Percentiles rank a stretch among this genome's conserved stretches.
phyloP scores from a whole-genome alignment of 1,284 basidiomycete genomes.

The Vanrija humicola region DNA sequence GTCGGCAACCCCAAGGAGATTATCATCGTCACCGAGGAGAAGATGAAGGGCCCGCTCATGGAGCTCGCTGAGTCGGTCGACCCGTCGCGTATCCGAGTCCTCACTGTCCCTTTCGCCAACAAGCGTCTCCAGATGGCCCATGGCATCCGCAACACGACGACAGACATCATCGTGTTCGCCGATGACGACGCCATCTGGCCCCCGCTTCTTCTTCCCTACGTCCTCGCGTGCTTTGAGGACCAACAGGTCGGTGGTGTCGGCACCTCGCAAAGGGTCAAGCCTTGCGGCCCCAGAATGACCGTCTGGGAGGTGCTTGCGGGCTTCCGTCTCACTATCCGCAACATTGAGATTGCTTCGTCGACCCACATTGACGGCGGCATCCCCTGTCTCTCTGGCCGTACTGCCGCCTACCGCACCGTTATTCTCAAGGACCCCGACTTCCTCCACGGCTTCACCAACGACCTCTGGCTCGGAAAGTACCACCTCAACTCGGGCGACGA shows the following conservation, averaged over 20 bases:
- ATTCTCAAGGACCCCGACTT: conserved; percentile 92
- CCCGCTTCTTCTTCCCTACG: conserved; percentile 73
- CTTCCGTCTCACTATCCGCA: conserved; percentile 83
- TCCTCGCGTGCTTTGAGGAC: conserved; percentile 87
- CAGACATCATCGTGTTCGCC: conserved; percentile 92
- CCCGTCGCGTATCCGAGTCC: conserved; percentile 72
- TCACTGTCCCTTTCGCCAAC: conserved; percentile 87
- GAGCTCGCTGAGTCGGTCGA: conserved; percentile 81
- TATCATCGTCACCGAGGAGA: conserved; percentile 87
- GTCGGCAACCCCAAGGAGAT: conserved; percentile 86
- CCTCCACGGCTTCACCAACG: conserved; percentile 84
- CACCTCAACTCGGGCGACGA: conserved; percentile 89
- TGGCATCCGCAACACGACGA: conserved; percentile 79
- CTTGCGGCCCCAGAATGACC: conserved; percentile 71
- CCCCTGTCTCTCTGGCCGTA: conserved; percentile 84
- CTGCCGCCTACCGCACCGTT: conserved; percentile 84
- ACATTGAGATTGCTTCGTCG: conserved; percentile 81
- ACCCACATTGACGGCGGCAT: conserved; percentile 90
- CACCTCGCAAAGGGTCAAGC: conserved; percentile 81
- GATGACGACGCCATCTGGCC: conserved; percentile 96
- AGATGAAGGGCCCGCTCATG: conserved; percentile 78
- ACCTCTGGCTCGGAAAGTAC: conserved; percentile 87
- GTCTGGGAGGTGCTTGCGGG: conserved; percentile 91
- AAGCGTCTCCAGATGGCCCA: conserved; percentile 89
- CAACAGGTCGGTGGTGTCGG: conserved; percentile 88